Percentiles rank a stretch among this genome's conserved stretches.
Evolutionary conservation across 257 asterid genomes (phyloP).

Genomic region (Lycium ferocissimum): DNA sequence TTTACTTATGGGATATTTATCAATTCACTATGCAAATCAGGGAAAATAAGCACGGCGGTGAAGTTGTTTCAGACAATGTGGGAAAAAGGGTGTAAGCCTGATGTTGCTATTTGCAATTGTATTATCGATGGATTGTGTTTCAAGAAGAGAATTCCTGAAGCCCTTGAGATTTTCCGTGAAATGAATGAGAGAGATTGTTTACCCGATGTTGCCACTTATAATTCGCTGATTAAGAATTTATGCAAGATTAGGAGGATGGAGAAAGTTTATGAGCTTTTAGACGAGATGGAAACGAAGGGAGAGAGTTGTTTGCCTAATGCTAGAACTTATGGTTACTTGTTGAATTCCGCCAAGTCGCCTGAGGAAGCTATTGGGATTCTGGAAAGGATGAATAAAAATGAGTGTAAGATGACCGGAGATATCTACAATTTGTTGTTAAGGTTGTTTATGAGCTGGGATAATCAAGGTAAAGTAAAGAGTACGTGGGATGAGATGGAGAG

Average conservation of each 20-base stretch:
- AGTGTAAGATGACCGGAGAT: conserved; percentile 56
- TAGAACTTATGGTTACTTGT: conserved; percentile 58
- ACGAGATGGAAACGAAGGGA: conserved; percentile 65
- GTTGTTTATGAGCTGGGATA: conserved; percentile 73
- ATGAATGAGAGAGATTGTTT: conserved; percentile 59
- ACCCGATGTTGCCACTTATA: conserved; percentile 69
- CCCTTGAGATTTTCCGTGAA: conserved; percentile 56
- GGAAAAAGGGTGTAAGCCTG: conserved; percentile 70
- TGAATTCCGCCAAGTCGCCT: conserved; percentile 53
- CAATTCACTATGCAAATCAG: conserved; percentile 65
- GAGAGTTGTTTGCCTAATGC: conserved; percentile 57
- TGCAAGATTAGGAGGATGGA: conserved; percentile 74
- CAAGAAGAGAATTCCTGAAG: conserved; percentile 88
- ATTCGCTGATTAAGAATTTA: conserved; percentile 68
- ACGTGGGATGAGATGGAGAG: conserved; percentile 79
- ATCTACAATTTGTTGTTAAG: conserved; percentile 68
- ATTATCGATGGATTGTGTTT: conserved; percentile 85
- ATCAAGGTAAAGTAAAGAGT: conserved; percentile 42
- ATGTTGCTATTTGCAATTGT: conserved; percentile 68
- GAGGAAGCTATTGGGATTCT: conserved; percentile 60
- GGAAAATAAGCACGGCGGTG: conserved; percentile 64
- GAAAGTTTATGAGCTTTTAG: conserved; percentile 61
- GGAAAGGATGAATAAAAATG: conserved; percentile 65
- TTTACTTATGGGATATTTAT: conserved; percentile 72
- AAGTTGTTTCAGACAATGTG: conserved; percentile 72